Evolutionary conservation across 2,329 filamentous ascomycete genomes (phyloP).

Genomic region (Ceratocystis papillata): DNA sequence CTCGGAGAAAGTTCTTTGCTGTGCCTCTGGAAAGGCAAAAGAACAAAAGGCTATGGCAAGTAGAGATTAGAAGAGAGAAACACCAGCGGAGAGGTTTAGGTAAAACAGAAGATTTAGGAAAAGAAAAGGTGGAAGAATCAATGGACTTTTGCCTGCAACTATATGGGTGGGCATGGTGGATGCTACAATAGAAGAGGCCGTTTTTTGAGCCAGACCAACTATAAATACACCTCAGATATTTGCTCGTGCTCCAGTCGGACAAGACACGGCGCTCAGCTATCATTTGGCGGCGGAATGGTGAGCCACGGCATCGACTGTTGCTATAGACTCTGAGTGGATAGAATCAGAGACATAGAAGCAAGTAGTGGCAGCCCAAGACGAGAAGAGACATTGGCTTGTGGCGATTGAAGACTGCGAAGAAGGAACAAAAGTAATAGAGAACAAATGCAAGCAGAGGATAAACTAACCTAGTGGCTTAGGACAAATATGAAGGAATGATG

Average conservation of each 20-base stretch:
- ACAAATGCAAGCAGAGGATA: neutral
- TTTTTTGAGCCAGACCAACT: neutral
- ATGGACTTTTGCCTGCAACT: neutral
- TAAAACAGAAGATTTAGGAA: neutral
- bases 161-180: neutral
- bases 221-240: neutral
- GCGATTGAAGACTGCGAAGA: neutral
- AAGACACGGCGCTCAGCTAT: conserved; percentile 10
- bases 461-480: neutral
- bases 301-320: neutral
- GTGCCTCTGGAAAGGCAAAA: neutral
- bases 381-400: conserved; percentile 3
- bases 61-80: neutral
- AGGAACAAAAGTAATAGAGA: neutral
- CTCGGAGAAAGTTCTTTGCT: neutral
- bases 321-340: neutral
- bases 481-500: neutral
- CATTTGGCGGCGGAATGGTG: neutral
- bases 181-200: neutral
- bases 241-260: neutral
- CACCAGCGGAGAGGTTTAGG: neutral
- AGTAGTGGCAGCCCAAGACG: neutral
- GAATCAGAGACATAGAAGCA: conserved; percentile 1
- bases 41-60: neutral
- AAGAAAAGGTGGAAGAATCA: neutral